Conservation (phyloP, 2,329 filamentous ascomycete species). For the Diaporthe ilicicola region DNA sequence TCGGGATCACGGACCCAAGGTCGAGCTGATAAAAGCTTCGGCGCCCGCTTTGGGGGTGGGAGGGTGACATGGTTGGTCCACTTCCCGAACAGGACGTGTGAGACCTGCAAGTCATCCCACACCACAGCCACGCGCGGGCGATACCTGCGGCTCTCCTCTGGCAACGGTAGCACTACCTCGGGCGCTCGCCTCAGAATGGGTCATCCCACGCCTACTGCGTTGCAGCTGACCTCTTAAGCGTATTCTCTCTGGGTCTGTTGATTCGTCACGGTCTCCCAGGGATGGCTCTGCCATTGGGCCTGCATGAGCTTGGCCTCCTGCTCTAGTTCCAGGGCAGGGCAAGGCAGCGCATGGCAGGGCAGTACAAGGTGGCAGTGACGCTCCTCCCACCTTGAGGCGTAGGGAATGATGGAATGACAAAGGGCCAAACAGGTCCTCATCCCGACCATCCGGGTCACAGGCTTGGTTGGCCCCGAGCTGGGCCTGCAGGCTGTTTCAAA, state of each 20-base stretch:
- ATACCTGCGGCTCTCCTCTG: slow-evolving; percentile 15
- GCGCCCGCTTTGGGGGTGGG: background rate
- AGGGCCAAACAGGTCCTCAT: slow-evolving; percentile 12
- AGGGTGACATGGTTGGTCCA: slow-evolving; percentile 19
- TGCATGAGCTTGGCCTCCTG: slow-evolving; percentile 20
- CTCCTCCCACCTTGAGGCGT: slow-evolving; percentile 1
- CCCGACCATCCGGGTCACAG: slow-evolving; percentile 11
- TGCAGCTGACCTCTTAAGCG: slow-evolving; percentile 16
- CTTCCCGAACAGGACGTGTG: slow-evolving; percentile 9
- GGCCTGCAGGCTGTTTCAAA: slow-evolving; percentile 16
- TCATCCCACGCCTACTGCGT: slow-evolving; percentile 8
- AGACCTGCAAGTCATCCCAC: slow-evolving; percentile 14
- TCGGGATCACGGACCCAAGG: slow-evolving; percentile 22
- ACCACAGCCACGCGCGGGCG: background rate
- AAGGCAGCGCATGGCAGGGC: background rate
- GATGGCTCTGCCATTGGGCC: slow-evolving; percentile 2
- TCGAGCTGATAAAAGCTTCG: slow-evolving; percentile 23
- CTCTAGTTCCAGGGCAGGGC: background rate
- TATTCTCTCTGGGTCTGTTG: slow-evolving; percentile 8
- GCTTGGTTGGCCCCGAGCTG: background rate
- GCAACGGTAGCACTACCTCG: slow-evolving; percentile 10
- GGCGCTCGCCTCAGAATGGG: slow-evolving; percentile 19
- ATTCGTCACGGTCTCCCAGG: slow-evolving; percentile 17
- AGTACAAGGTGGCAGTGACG: slow-evolving; percentile 18
- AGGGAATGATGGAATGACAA: slow-evolving; percentile 16